Evolutionary conservation across 192 early-diverging fungal species (phyloP), one percentile per base, ranked within the genome.

Genomic region (Bifiguratus adelaidae): DNA sequence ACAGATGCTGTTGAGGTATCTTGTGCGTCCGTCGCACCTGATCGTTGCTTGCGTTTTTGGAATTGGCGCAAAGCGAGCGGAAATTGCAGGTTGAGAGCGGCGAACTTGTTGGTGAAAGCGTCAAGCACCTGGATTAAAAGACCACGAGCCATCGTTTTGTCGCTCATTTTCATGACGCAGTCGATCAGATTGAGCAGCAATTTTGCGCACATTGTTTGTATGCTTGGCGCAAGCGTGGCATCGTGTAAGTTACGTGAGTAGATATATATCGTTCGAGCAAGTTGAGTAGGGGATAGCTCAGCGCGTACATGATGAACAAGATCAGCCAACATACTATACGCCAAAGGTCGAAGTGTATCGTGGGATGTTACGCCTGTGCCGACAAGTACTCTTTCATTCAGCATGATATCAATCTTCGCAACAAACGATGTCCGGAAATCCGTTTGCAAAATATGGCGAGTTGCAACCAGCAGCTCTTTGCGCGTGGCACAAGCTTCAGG

Each of bases 121-220:
- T 91, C 85, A 15, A 97, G 61, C 15, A 93, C 89, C 22, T 81
- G 71, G 38, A 90, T 76, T 16, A 91, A 64, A 37, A 91, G 67
- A 12, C 77, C 73, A 33, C 86, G 75, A 23, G 66, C 85, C 60
- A 71, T 53, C n/a, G 3, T 42, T 23, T 82, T 78, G 48, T 75
- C 76, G 9, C 71, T 76, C 40, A 76, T 81, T 44, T 74, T 77
- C 41, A 83, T 73, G 56, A 90, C 81, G 41, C 81, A 84, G 40
- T 97, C 96, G 9, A 92, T 86, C 18, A 97, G 60, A 56, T 92
- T 92, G 30, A 93, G 61, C 12, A 99, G 70, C 20, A 99, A 66
- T 55, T 95, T 97, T 46, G 82, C 83, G 51, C 92, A 94, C 91
- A 97, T 92, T 1, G 91, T 95, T 60, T 97, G 96, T 29, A 97